Conservation (phyloP, 345 rosid species). For the Euphorbia pulcherrima region DNA sequence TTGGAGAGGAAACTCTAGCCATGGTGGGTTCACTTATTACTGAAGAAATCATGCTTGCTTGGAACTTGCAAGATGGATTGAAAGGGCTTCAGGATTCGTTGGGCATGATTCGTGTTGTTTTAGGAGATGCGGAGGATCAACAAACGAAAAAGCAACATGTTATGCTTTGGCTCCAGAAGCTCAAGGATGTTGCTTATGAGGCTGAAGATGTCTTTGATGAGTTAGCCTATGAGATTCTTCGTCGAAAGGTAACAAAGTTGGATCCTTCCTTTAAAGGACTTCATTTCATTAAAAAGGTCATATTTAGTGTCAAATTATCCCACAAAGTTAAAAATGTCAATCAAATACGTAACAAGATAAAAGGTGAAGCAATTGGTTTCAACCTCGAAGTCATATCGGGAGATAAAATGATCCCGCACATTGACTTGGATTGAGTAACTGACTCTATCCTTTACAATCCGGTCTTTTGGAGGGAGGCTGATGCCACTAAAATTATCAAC, state of each 20-base stretch:
- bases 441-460: neutral
- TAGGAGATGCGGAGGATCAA: neutral
- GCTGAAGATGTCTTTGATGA: constrained; percentile 10
- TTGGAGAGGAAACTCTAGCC: neutral
- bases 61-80: neutral
- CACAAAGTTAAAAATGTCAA: neutral
- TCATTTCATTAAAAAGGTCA: neutral
- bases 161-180: neutral
- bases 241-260: neutral
- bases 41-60: neutral
- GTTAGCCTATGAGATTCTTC: constrained; percentile 1
- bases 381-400: neutral
- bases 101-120: neutral
- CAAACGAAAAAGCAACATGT: neutral
- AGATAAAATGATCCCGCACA: neutral
- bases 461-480: neutral
- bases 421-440: neutral
- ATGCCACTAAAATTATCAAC: neutral
- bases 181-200: constrained; percentile 3
- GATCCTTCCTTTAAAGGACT: neutral
- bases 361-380: neutral
- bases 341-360: neutral
- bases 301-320: neutral
- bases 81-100: neutral
- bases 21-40: neutral